phyloP scores from a whole-genome alignment of 805 yeast species.

The Kockiozyma suomiensis region DNA sequence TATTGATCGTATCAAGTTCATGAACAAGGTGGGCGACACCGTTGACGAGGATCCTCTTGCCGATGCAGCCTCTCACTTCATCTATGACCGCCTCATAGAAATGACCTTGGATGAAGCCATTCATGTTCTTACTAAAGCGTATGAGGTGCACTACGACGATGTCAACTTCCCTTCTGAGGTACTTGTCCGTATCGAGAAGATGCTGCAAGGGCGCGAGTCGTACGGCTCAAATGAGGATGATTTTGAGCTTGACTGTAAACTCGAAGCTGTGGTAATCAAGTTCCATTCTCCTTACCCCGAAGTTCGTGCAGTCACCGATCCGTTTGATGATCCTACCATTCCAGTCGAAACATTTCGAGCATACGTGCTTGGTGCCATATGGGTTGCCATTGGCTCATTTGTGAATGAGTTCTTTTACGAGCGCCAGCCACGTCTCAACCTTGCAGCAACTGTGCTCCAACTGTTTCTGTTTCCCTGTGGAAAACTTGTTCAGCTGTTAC shows the following conservation, averaged over 20 bases:
- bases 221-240: constrained; percentile 12
- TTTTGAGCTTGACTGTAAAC: constrained; percentile 42
- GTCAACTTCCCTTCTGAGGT: constrained; percentile 48
- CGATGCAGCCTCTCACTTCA: constrained; percentile 13
- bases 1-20: constrained; percentile 17
- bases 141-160: constrained; percentile 51
- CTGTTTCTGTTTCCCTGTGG: constrained; percentile 68
- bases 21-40: constrained; percentile 21
- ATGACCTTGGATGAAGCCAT: constrained; percentile 44
- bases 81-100: constrained; percentile 14
- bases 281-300: constrained; percentile 61
- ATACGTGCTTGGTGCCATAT: constrained; percentile 54
- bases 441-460: constrained; percentile 63
- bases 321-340: constrained; percentile 52
- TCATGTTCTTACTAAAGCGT: constrained; percentile 46
- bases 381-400: constrained; percentile 60
- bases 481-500: constrained; percentile 35
- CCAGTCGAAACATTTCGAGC: constrained; percentile 57
- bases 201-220: constrained; percentile 19
- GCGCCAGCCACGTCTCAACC: constrained; percentile 58
- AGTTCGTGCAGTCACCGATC: constrained; percentile 58
- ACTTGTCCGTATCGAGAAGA: constrained; percentile 11
- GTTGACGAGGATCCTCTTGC: constrained; percentile 24
- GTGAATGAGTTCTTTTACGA: constrained; percentile 62
- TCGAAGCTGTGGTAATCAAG: constrained; percentile 49